Percentiles rank a stretch among this genome's conserved stretches.
phyloP scores from a whole-genome alignment of 2,329 filamentous ascomycete genomes.

The Penicillium sclerotigenum region DNA sequence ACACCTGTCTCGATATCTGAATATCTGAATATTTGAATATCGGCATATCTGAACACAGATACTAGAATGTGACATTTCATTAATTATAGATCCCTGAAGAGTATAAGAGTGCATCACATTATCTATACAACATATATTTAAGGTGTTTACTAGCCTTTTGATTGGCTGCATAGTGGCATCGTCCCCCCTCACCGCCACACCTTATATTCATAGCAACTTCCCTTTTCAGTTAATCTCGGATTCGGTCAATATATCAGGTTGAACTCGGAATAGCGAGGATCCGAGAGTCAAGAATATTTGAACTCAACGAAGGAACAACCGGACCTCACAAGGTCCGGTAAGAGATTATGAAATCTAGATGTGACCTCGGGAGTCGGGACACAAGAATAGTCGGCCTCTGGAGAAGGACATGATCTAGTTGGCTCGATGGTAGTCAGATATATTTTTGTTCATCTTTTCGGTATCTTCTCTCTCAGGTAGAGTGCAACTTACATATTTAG shows the following conservation, averaged over 20 bases:
- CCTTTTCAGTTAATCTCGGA: neutral
- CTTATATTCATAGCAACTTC: neutral
- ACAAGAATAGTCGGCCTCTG: too few relatives aligned
- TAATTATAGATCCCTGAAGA: neutral
- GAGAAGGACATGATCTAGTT: too few relatives aligned
- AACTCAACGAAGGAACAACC: too few relatives aligned
- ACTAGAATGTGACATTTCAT: neutral
- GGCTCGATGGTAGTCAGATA: too few relatives aligned
- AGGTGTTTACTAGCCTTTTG: neutral
- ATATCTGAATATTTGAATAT: neutral
- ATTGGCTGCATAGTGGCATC: neutral
- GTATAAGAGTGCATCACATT: neutral
- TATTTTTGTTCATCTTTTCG: too few relatives aligned
- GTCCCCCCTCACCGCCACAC: neutral
- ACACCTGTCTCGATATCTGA: neutral
- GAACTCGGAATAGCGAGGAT: neutral
- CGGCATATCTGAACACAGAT: neutral
- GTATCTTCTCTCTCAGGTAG: too few relatives aligned
- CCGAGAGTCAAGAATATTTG: too few relatives aligned
- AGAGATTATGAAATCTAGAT: too few relatives aligned
- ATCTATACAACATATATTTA: neutral
- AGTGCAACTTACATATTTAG: too few relatives aligned
- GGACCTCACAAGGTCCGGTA: neutral
- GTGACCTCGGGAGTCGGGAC: too few relatives aligned
- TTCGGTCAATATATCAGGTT: neutral